Base-by-base conservation (phyloP, 306 rosid genomes). In the Cucumis cinereus region DNA sequence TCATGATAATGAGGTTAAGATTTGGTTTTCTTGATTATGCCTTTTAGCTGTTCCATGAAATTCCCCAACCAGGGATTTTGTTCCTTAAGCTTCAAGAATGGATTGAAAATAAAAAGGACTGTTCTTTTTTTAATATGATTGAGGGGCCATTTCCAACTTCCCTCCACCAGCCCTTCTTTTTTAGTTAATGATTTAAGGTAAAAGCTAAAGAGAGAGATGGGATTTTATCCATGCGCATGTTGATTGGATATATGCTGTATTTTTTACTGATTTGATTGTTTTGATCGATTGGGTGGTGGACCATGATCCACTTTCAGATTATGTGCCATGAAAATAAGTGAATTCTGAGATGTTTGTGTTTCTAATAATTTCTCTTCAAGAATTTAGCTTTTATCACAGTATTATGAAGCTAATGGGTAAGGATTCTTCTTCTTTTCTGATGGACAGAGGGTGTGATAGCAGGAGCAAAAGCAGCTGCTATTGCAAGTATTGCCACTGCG, bases 401-500 rank as follows among this genome's bases (percentile, higher is more conserved):
- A 35, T 36, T 36, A 6, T 49, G 49, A 50, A 47, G 8, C 45
- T 73, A 28, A 68, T 74, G 47, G 57, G 14, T 81, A 55, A 20
- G 3, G 70, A 22, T 8, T 28, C 52, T 66, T 77, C 15, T 59
- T 53, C 20, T 13, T 79, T 33, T 50, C 28, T 20, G 10, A 28
- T 74, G 74, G 57, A 84, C 88, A 91, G 98, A 94, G 86, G 97
- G 97, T 57, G 98, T 86, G 64, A 89, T 90, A 74, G 95, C 98
- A 23, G 97, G 98, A 86, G 96, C 91, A 19, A 91, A 90, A 82
- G 98, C 97, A 79, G 98, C 98, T 77, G 85, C 86, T 35, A 81
- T 87, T 70, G 98, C 98, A 47, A 82, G 82, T 67, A 83, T 94
- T 84, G 98, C 95, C 77, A 89, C 92, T 83, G 98, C 98, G 75